Base-by-base conservation (phyloP, 2,329 filamentous ascomycete species). In the Ophiobolus disseminans region DNA sequence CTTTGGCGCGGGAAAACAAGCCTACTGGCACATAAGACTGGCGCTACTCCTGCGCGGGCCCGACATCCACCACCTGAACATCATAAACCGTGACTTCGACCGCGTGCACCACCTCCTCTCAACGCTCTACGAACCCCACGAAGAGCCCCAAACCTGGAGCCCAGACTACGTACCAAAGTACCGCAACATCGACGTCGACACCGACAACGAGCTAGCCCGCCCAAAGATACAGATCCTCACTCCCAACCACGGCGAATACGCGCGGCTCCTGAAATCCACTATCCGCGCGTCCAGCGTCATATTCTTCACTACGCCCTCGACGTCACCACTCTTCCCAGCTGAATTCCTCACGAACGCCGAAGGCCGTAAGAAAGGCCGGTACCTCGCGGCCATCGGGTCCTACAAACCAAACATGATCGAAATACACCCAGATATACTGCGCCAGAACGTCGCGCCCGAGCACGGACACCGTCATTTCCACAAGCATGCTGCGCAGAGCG, bases 11-110 rank as follows among this genome's bases (percentile, higher is more conserved):
- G 93, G 93, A 36, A 86, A 88, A 60, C 92, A 97, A 76, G 93
- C 93, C 10, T 96, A 93, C 76, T 97, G 92, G 92, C 93, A 97
- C 70, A 85, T 96, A 34, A 87, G 91, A 1, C 82, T 97, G 4
- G 87, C 92, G 0, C 80, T 97, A 9, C 80, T 93, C 55, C 80
- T 94, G 40, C 87, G 82, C 1, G 79, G 80, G 0, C 65, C 76
- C 36, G 89, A 90, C 16, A 87, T 96, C 60, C 86, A 87, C 62
- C 84, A 88, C 49, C 82, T 97, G 38, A 87, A 93, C 74, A 87
- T 97, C 63, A 86, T 96, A 68, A 95, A 92, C 65, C 86, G 89
- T 25, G 79, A 80, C 43, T 90, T 89, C 44, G 80, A 85, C 7
- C 80, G 78, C 35, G 84, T 83, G 1, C 76, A 78, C 11, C 65